Conservation (phyloP, 768 basidiomycete genomes). For the Russula compacta region DNA sequence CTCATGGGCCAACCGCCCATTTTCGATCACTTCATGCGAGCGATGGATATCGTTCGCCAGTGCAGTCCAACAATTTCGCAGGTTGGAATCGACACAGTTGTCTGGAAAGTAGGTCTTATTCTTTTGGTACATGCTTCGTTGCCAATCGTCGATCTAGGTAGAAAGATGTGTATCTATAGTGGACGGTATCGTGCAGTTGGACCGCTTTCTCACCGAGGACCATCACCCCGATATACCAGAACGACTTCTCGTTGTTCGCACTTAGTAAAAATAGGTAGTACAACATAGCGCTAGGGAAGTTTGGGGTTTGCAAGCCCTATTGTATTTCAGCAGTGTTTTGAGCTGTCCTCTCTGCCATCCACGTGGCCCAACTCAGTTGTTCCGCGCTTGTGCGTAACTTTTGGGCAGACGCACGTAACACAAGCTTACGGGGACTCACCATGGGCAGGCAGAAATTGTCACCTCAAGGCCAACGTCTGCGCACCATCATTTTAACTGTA, state of each 20-base stretch:
- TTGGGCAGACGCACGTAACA: background rate
- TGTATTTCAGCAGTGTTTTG: background rate
- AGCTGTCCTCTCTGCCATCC: background rate
- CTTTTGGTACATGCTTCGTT: background rate
- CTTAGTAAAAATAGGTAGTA: background rate
- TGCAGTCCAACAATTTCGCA: slow-evolving; percentile 47
- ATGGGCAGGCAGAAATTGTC: slow-evolving; percentile 28
- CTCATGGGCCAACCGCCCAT: slow-evolving; percentile 24
- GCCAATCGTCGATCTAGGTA: background rate
- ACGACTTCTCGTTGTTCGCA: slow-evolving; percentile 1
- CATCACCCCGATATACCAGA: slow-evolving; percentile 8
- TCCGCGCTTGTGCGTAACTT: no score
- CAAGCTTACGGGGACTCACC: background rate
- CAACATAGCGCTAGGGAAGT: background rate
- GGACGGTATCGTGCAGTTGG: background rate
- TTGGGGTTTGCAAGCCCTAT: background rate
- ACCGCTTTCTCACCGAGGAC: background rate
- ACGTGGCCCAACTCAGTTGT: slow-evolving; percentile 6
- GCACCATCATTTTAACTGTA: slow-evolving; percentile 50
- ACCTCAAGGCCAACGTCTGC: slow-evolving; percentile 37
- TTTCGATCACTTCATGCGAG: slow-evolving; percentile 14
- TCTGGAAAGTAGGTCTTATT: slow-evolving; percentile 51
- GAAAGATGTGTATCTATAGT: background rate
- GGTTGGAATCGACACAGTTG: slow-evolving; percentile 59
- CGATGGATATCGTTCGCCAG: slow-evolving; percentile 35